Evolutionary conservation across 2,329 filamentous ascomycete species (phyloP).

Genomic region (Penicillium sp.): DNA sequence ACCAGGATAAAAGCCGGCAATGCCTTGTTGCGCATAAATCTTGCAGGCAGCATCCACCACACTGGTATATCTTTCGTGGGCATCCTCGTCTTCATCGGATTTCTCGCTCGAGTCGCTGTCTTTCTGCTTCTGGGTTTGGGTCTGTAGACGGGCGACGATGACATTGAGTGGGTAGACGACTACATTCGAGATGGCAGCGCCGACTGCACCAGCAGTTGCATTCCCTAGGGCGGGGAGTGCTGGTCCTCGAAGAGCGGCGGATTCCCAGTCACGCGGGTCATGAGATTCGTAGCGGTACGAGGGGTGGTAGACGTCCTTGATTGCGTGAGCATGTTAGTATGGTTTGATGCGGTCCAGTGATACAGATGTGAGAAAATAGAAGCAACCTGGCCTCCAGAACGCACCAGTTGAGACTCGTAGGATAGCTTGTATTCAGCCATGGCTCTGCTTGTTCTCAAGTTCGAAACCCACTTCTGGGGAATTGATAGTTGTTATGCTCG

Average conservation of each 20-base stretch:
- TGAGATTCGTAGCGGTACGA: constrained; percentile 42
- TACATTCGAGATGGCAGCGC: constrained; percentile 75
- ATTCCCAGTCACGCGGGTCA: constrained; percentile 31
- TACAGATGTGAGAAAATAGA: neutral
- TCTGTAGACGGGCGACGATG: constrained; percentile 77
- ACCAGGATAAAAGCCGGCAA: constrained; percentile 69
- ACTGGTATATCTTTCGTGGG: constrained; percentile 57
- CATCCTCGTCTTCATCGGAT: constrained; percentile 50
- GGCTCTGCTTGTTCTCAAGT: constrained; percentile 10
- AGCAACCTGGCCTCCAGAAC: neutral
- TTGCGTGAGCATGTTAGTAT: neutral
- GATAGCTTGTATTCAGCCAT: constrained; percentile 68
- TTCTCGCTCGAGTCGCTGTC: constrained; percentile 34
- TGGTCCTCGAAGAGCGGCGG: constrained; percentile 35
- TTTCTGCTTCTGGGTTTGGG: constrained; percentile 63
- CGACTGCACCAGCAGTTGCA: constrained; percentile 73
- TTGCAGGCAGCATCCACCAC: constrained; percentile 67
- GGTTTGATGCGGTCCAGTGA: neutral
- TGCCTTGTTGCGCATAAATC: constrained; percentile 71
- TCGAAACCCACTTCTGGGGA: neutral
- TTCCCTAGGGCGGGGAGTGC: constrained; percentile 73
- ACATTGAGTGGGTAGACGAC: constrained; percentile 78
- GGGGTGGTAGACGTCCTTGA: constrained; percentile 44
- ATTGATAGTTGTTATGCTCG: neutral
- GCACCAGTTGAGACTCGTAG: constrained; percentile 47